Conservation (phyloP, 2,329 filamentous ascomycete species). For the Zymoseptoria tritici region DNA sequence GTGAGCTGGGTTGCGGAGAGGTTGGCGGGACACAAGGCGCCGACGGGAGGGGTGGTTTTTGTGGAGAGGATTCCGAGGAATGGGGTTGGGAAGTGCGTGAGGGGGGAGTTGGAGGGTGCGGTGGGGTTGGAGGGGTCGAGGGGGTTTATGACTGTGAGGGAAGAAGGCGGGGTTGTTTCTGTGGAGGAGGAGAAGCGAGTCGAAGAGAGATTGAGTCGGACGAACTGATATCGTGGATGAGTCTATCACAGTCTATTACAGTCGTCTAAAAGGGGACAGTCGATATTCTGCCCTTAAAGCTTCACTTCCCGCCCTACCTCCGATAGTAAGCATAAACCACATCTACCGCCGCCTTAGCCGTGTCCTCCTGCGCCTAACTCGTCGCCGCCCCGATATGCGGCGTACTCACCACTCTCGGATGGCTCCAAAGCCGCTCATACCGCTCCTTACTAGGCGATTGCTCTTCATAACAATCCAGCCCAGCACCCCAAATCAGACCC, state of each 20-base stretch:
- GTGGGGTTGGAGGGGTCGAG: background rate
- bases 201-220: no score
- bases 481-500: slow-evolving; percentile 25
- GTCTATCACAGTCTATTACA: no score
- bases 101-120: background rate
- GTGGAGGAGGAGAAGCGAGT: no score
- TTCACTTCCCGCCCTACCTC: no score
- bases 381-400: slow-evolving; percentile 44
- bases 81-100: background rate
- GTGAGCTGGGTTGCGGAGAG: no score
- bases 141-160: background rate
- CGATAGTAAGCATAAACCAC: background rate
- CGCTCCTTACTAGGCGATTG: slow-evolving; percentile 24
- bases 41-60: no score
- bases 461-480: slow-evolving; percentile 23
- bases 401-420: slow-evolving; percentile 31
- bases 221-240: no score
- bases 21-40: no score
- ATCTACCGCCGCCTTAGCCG: slow-evolving; percentile 32
- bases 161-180: no score
- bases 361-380: slow-evolving; percentile 30
- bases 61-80: no score
- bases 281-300: no score
- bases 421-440: slow-evolving; percentile 22
- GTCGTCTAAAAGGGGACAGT: no score